phyloP scores from a whole-genome alignment of 2,329 filamentous ascomycete genomes.

The Nigrospora oryzae region DNA sequence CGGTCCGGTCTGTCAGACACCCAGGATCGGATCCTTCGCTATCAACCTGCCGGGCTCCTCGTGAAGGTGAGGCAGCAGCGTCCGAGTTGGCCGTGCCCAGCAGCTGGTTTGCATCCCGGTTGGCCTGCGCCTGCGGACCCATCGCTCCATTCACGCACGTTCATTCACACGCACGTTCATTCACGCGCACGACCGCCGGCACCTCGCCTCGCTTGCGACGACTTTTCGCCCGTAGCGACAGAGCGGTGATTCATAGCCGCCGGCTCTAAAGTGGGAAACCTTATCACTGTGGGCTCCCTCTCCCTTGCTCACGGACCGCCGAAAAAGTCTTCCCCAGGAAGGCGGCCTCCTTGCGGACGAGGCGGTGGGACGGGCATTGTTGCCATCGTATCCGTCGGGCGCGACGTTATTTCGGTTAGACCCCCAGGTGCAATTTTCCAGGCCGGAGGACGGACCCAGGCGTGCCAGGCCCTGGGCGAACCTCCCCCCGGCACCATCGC shows the following conservation, averaged over 20 bases:
- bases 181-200: not conserved
- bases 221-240: not conserved
- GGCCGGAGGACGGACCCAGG: not conserved
- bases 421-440: not conserved
- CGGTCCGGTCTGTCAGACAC: too few relatives aligned
- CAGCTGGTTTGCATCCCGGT: not conserved
- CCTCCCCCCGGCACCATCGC: not conserved
- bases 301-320: not conserved
- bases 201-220: not conserved
- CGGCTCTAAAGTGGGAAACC: too few relatives aligned
- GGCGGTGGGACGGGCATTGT: not conserved
- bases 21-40: too few relatives aligned
- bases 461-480: not conserved
- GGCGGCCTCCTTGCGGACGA: not conserved
- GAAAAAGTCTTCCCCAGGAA: not conserved
- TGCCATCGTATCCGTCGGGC: constrained; percentile 7
- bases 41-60: too few relatives aligned
- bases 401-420: constrained; percentile 7
- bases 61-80: too few relatives aligned
- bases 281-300: constrained; percentile 1
- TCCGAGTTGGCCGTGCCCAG: too few relatives aligned
- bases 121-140: not conserved
- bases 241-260: too few relatives aligned
- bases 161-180: not conserved
- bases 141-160: not conserved